Conservation (phyloP, 306 rosid species). For the Acacia crassicarpa region DNA sequence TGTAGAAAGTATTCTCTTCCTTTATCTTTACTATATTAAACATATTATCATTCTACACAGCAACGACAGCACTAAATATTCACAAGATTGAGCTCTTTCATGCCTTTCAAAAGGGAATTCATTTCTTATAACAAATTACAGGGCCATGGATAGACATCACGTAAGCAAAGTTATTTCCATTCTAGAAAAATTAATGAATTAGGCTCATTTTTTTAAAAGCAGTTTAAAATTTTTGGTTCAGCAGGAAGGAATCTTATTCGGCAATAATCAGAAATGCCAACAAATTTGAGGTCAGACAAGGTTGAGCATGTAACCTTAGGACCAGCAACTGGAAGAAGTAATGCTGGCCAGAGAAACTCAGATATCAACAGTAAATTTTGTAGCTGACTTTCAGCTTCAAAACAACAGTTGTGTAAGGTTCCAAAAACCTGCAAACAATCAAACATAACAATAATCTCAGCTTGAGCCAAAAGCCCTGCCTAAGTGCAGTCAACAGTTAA, state of each 20-base stretch:
- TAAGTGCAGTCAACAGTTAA: background rate
- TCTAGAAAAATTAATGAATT: background rate
- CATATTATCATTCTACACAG: background rate
- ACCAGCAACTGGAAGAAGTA: slow-evolving; percentile 95
- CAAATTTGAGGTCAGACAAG: slow-evolving; percentile 26
- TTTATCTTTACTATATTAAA: background rate
- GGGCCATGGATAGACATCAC: background rate
- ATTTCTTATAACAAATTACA: slow-evolving; percentile 2
- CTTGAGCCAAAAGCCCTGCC: slow-evolving; percentile 11
- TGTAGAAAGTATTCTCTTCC: background rate
- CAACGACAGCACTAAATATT: background rate
- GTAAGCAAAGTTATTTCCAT: slow-evolving; percentile 8
- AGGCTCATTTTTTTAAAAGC: slow-evolving; percentile 3
- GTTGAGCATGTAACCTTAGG: slow-evolving; percentile 61
- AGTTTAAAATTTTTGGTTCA: background rate
- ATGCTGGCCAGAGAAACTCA: slow-evolving; percentile 98
- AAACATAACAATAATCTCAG: slow-evolving; percentile 20
- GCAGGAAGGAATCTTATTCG: background rate
- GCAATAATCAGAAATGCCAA: slow-evolving; percentile 25
- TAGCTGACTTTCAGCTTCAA: slow-evolving; percentile 82
- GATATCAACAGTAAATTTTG: slow-evolving; percentile 86
- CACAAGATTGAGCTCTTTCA: background rate
- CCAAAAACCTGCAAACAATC: slow-evolving; percentile 70
- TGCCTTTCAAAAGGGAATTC: slow-evolving; percentile 22
- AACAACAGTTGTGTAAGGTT: slow-evolving; percentile 92